Evolutionary conservation across 164 flowering plant genomes (phyloP).

Genomic region (Magnolia officinalis): DNA sequence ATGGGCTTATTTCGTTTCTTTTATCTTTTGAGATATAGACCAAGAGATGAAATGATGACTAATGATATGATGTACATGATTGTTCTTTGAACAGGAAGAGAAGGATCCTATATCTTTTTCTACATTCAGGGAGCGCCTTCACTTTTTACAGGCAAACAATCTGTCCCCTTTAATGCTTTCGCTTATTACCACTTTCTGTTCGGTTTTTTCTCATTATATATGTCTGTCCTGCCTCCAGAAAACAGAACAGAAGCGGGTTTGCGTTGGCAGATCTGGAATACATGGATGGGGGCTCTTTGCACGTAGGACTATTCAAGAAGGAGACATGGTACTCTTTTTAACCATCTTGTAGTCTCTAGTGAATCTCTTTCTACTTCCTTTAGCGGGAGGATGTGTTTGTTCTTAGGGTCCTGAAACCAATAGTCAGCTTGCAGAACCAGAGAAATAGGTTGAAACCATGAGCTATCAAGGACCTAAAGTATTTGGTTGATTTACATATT

Average conservation of each 20-base stretch:
- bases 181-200: not conserved
- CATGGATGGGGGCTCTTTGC: constrained; percentile 99
- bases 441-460: not conserved
- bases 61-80: not conserved
- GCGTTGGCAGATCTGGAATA: constrained; percentile 94
- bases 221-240: constrained; percentile 36
- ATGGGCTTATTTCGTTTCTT: not conserved
- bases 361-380: not conserved
- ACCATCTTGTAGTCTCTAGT: not conserved
- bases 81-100: constrained; percentile 39
- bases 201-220: not conserved
- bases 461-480: not conserved
- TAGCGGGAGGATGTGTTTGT: not conserved
- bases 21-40: not conserved
- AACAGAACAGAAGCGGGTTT: constrained; percentile 75
- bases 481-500: not conserved
- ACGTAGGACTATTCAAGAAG: constrained; percentile 78
- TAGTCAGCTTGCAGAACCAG: not conserved
- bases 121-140: constrained; percentile 76
- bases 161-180: not conserved
- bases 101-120: constrained; percentile 60
- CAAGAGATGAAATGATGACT: not conserved
- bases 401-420: not conserved
- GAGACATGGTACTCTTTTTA: constrained; percentile 75
- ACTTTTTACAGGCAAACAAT: constrained; percentile 66